Conservation (phyloP, 805 yeast species). For the Hagleromyces aurorensis region DNA sequence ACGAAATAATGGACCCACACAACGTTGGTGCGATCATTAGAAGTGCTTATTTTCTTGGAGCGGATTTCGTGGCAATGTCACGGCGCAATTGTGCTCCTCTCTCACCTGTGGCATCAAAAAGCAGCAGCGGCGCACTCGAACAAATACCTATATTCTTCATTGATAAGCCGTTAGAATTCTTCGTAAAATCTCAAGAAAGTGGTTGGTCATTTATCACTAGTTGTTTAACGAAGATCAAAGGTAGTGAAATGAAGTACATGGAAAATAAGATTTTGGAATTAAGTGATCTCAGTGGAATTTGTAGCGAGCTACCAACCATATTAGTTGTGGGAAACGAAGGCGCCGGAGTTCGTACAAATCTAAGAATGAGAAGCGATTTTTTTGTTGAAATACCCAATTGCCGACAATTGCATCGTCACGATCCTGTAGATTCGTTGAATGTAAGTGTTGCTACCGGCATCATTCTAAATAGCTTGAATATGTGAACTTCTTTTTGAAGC, state of each 20-base stretch:
- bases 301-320: slow-evolving; percentile 49
- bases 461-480: slow-evolving; percentile 34
- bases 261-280: slow-evolving; percentile 33
- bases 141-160: slow-evolving; percentile 52
- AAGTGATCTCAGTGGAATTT: slow-evolving; percentile 37
- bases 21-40: slow-evolving; percentile 79
- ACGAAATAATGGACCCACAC: slow-evolving; percentile 79
- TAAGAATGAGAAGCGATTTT: slow-evolving; percentile 50
- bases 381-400: slow-evolving; percentile 31
- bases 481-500: too few relatives aligned
- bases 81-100: slow-evolving; percentile 64
- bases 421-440: slow-evolving; percentile 65
- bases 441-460: slow-evolving; percentile 87
- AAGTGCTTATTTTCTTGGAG: slow-evolving; percentile 76
- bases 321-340: slow-evolving; percentile 85
- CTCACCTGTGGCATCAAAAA: slow-evolving; percentile 70
- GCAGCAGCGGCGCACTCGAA: slow-evolving; percentile 82
- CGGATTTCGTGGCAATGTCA: slow-evolving; percentile 66
- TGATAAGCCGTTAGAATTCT: slow-evolving; percentile 52
- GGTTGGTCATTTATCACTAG: slow-evolving; percentile 74
- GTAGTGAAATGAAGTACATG: slow-evolving; percentile 27
- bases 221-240: slow-evolving; percentile 34
- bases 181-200: slow-evolving; percentile 43
- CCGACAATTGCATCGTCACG: slow-evolving; percentile 4
- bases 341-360: slow-evolving; percentile 62